Evolutionary conservation across 2,329 filamentous ascomycete species (phyloP).

Genomic region (Cladosporium colombiae): DNA sequence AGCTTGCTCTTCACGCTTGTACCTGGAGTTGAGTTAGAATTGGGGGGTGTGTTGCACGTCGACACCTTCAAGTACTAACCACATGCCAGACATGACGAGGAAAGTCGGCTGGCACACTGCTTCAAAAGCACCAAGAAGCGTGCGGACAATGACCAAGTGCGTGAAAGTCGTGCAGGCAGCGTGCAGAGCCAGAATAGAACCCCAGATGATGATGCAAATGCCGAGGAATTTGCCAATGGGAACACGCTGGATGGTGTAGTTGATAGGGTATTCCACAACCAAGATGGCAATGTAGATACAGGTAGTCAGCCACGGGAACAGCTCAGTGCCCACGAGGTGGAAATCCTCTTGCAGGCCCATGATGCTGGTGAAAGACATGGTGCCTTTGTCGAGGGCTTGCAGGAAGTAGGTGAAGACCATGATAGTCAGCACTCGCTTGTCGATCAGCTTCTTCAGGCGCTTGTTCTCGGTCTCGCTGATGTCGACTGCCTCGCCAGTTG

Average conservation of each 20-base stretch:
- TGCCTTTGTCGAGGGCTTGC: constrained; percentile 69
- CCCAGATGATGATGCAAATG: constrained; percentile 66
- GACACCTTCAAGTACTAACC: constrained; percentile 39
- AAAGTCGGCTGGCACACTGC: constrained; percentile 69
- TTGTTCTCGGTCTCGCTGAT: constrained; percentile 62
- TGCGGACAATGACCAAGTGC: constrained; percentile 61
- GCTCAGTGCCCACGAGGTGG: constrained; percentile 41
- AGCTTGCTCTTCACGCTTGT: constrained; percentile 68
- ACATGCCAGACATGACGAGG: constrained; percentile 66
- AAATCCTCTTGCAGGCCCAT: constrained; percentile 58
- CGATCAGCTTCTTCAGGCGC: constrained; percentile 65
- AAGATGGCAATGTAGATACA: constrained; percentile 74
- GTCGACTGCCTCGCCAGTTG: constrained; percentile 55
- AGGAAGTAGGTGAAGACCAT: constrained; percentile 76
- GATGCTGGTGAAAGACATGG: constrained; percentile 62
- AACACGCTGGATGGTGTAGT: constrained; percentile 60
- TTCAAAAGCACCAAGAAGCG: constrained; percentile 70
- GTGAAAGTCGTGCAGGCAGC: constrained; percentile 63
- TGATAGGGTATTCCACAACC: constrained; percentile 71
- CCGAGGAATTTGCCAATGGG: constrained; percentile 63
- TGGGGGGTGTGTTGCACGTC: neutral
- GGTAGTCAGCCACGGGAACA: constrained; percentile 72
- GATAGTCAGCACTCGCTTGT: constrained; percentile 65
- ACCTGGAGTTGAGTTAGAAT: constrained; percentile 35
- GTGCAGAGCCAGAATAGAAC: constrained; percentile 60